Conservation (phyloP, 2,329 filamentous ascomycete genomes). For the Penicillium sp. region DNA sequence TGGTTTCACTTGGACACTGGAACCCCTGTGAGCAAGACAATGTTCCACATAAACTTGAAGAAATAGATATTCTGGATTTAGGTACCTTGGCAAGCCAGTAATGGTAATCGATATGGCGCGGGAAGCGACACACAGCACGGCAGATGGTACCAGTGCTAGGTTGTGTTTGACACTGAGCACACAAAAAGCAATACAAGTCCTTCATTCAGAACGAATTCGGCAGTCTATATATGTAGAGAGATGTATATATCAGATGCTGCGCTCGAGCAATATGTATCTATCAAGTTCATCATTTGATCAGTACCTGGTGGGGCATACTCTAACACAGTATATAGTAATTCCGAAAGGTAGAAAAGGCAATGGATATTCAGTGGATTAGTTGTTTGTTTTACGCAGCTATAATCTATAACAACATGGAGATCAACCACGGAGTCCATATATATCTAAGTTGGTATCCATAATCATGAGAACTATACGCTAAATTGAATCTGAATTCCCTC, state of each 20-base stretch:
- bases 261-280: slow-evolving; percentile 2
- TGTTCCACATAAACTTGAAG: slow-evolving; percentile 10
- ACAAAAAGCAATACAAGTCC: neutral
- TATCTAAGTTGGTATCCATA: no score
- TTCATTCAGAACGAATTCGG: neutral
- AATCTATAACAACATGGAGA: no score
- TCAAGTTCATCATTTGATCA: neutral
- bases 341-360: neutral
- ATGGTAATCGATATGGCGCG: neutral
- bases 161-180: neutral
- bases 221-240: neutral
- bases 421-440: neutral
- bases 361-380: neutral
- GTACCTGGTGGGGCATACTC: neutral
- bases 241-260: neutral
- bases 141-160: neutral
- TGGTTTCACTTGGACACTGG: slow-evolving; percentile 9
- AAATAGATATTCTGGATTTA: neutral
- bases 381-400: neutral
- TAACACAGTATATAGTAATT: neutral
- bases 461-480: neutral
- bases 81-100: neutral
- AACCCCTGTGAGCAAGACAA: slow-evolving; percentile 4
- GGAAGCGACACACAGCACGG: slow-evolving; percentile 8
- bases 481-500: neutral